phyloP scores from a whole-genome alignment of 1,284 basidiomycete genomes.

The Cutaneotrichosporon sp. region DNA sequence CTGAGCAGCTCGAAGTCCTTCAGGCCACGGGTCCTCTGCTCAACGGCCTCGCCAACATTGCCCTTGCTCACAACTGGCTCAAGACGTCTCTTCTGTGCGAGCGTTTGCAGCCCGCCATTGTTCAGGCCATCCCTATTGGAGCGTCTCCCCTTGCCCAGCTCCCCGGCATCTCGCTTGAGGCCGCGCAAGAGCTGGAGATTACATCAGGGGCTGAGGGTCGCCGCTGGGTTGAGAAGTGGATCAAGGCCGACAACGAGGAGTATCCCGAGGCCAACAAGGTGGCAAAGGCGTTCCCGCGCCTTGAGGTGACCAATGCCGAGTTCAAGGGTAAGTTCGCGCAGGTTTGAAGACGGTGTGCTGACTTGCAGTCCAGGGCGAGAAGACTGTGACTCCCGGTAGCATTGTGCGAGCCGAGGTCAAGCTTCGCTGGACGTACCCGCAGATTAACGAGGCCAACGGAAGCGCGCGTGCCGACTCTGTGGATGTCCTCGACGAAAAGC shows the following conservation, averaged over 20 bases:
- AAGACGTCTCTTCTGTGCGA: constrained; percentile 69
- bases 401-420: constrained; percentile 82
- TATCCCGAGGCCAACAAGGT: constrained; percentile 63
- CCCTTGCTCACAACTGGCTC: constrained; percentile 88
- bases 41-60: constrained; percentile 75
- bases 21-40: constrained; percentile 69
- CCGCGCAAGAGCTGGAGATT: constrained; percentile 52
- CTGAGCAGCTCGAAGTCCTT: constrained; percentile 65
- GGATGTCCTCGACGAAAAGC: constrained; percentile 16
- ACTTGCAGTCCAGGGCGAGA: constrained; percentile 77
- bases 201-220: constrained; percentile 53
- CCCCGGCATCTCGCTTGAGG: constrained; percentile 58
- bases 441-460: constrained; percentile 4
- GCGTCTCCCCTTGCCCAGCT: constrained; percentile 62
- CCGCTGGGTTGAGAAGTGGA: constrained; percentile 51
- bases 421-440: constrained; percentile 50
- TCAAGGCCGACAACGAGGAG: constrained; percentile 55
- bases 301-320: constrained; percentile 75
- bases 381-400: constrained; percentile 76
- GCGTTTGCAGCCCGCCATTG: constrained; percentile 75
- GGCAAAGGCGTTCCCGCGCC: constrained; percentile 63
- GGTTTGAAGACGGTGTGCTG: neutral
- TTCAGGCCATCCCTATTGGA: constrained; percentile 72
- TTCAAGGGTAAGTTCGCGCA: constrained; percentile 67
- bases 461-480: constrained; percentile 23